Evolutionary conservation across 1,284 basidiomycete species (phyloP), one percentile per base, ranked within the genome.

Genomic region (Fomes fomentarius): DNA sequence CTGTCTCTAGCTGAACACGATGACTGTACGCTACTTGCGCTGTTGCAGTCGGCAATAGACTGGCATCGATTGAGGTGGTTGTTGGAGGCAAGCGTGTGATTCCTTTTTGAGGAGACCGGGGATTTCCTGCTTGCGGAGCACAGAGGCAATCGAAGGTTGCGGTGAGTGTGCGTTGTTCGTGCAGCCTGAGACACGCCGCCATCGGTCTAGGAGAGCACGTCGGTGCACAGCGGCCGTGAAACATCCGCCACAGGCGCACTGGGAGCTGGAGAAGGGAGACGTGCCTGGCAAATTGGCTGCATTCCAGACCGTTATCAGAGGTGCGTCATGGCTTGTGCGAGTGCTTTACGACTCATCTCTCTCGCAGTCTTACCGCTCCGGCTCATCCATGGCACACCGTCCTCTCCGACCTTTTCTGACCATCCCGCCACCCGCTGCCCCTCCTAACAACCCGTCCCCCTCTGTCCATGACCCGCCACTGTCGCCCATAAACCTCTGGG

Each of bases 341-440:
- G 34, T 17, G n/a, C 34, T 8, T 37, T 17, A 37, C 38, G 43
- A 21, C 46, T 15, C 30, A 39, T 28, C 24, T 47, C 49, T 33
- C 42, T 58, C 28, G 42, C 34, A 46, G 31, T 44, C 48, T 44
- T 56, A 43, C 46, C 56, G 55, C 53, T 47, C 25, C 44, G 42
- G 60, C 52, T 37, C 38, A 58, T 52, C 50, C 52, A 61, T 61
- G 60, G 54, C 60, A 37, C 54, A 54, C 21, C 60, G 57, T 43
- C 69, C 70, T n/a, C 66, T n/a, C n/a, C n/a, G 74, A 39, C 76
- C 77, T 7, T 68, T 75, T 46, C 41, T 80, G 47, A 55, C 67
- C 37, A 80, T 80, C 30, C 76, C 78, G 10, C 59, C 64, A 22
- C 70, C 68, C 56, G 58, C 74, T 8, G 65, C 66, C 12, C 70